phyloP scores from a whole-genome alignment of 1,284 basidiomycete species.

The Ceratobasidium sp. region DNA sequence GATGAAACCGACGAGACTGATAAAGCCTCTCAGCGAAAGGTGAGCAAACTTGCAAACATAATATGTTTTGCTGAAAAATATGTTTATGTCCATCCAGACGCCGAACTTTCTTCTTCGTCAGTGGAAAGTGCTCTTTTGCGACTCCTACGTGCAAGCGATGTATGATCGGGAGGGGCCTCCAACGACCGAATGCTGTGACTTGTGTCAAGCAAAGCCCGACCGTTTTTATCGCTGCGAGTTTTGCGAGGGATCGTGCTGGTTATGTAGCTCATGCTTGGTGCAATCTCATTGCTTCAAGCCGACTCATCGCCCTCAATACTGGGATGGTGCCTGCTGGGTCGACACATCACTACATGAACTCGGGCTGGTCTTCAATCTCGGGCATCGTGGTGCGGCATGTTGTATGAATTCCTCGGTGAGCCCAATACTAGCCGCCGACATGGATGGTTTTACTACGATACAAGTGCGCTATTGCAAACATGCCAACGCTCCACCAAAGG shows the following conservation, averaged over 20 bases:
- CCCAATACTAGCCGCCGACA: neutral
- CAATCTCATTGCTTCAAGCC: neutral
- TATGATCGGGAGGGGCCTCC: slow-evolving; percentile 1
- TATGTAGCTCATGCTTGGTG: neutral
- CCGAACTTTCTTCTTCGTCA: neutral
- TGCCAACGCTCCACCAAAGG: neutral
- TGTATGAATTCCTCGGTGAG: neutral
- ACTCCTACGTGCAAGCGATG: neutral
- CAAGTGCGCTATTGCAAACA: slow-evolving; percentile 14
- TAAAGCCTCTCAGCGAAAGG: neutral
- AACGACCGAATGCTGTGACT: neutral
- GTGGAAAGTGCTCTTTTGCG: neutral
- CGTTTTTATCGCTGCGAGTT: neutral
- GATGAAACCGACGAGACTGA: neutral
- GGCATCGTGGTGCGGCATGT: slow-evolving; percentile 2
- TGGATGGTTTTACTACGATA: neutral
- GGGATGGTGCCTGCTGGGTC: neutral
- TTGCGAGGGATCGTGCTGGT: neutral
- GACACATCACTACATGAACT: neutral
- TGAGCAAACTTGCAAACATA: neutral
- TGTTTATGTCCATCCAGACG: neutral
- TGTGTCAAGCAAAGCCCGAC: neutral
- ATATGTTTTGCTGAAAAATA: neutral
- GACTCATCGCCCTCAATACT: neutral
- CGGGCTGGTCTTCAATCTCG: slow-evolving; percentile 3